A percentile compares a stretch with the other conserved stretches of the same genome.
Conservation (phyloP, 2,329 filamentous ascomycete species). For the Chaetomium sp. region DNA sequence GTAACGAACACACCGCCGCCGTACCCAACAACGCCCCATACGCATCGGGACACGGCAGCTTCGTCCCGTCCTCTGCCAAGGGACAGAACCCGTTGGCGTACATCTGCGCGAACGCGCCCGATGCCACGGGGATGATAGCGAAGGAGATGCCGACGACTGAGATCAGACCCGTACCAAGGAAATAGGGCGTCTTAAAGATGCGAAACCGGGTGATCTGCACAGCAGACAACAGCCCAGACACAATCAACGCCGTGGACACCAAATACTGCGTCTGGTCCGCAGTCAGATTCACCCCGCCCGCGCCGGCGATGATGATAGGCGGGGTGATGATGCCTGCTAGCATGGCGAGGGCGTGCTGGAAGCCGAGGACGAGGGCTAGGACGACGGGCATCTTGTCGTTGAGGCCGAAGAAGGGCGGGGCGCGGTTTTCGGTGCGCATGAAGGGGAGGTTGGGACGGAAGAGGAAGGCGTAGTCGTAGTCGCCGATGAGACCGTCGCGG, state of each 20-base stretch:
- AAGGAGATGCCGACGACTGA: slow-evolving; percentile 77
- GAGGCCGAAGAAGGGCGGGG: slow-evolving; percentile 79
- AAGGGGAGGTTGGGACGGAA: slow-evolving; percentile 81
- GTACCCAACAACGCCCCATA: slow-evolving; percentile 74
- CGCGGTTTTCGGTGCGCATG: slow-evolving; percentile 52
- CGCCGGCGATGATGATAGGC: slow-evolving; percentile 62
- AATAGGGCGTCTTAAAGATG: slow-evolving; percentile 62
- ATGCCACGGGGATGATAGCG: slow-evolving; percentile 66
- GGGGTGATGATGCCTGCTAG: slow-evolving; percentile 69
- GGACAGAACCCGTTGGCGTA: slow-evolving; percentile 66
- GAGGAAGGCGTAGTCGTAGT: slow-evolving; percentile 86
- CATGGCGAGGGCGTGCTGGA: slow-evolving; percentile 77
- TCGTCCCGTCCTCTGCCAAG: slow-evolving; percentile 53
- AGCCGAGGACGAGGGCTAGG: slow-evolving; percentile 65
- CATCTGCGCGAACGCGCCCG: slow-evolving; percentile 68
- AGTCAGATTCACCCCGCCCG: slow-evolving; percentile 57
- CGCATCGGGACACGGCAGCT: slow-evolving; percentile 65
- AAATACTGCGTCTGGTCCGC: slow-evolving; percentile 63
- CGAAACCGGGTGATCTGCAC: slow-evolving; percentile 75
- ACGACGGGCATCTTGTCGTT: slow-evolving; percentile 71
- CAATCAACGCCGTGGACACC: slow-evolving; percentile 71
- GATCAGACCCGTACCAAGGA: slow-evolving; percentile 70
- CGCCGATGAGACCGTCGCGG: slow-evolving; percentile 69
- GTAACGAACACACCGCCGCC: slow-evolving; percentile 53
- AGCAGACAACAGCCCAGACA: slow-evolving; percentile 66